Conservation (phyloP, 805 yeast genomes). For the Blastobotrys muscicola region DNA sequence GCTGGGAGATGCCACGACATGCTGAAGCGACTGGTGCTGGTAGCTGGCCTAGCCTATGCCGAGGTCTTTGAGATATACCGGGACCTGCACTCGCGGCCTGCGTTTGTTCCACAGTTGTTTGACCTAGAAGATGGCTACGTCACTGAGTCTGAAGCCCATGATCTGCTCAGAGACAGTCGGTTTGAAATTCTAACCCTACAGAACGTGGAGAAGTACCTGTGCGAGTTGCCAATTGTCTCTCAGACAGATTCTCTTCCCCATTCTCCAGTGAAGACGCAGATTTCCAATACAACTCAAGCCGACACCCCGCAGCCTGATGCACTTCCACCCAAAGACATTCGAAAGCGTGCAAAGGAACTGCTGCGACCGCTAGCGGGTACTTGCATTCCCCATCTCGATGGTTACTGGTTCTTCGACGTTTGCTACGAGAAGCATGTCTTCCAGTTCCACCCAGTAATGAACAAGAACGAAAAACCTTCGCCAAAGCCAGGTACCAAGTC, state of each 20-base stretch:
- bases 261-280: too few species aligned
- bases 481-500: conserved; percentile 15
- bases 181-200: background rate
- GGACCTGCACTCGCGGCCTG: conserved; percentile 1
- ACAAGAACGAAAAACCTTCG: conserved; percentile 12
- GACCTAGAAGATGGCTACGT: background rate
- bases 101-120: background rate
- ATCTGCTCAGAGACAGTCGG: background rate
- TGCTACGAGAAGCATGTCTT: conserved; percentile 40
- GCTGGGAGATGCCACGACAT: too few species aligned
- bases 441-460: conserved; percentile 35
- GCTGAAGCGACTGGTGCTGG: background rate
- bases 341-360: conserved; percentile 10
- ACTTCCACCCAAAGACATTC: background rate
- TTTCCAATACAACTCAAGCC: too few species aligned
- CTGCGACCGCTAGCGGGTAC: conserved; percentile 5
- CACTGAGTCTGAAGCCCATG: too few species aligned
- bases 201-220: conserved; percentile 9
- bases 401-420: conserved; percentile 48
- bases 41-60: background rate
- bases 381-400: conserved; percentile 26
- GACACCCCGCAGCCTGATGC: too few species aligned
- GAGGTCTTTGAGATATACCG: background rate
- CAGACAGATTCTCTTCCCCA: background rate
- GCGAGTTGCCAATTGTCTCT: conserved; percentile 11